Evolutionary conservation across 2,329 filamentous ascomycete species (phyloP), one percentile per base, ranked within the genome.

Genomic region (Verticillium nubilum): DNA sequence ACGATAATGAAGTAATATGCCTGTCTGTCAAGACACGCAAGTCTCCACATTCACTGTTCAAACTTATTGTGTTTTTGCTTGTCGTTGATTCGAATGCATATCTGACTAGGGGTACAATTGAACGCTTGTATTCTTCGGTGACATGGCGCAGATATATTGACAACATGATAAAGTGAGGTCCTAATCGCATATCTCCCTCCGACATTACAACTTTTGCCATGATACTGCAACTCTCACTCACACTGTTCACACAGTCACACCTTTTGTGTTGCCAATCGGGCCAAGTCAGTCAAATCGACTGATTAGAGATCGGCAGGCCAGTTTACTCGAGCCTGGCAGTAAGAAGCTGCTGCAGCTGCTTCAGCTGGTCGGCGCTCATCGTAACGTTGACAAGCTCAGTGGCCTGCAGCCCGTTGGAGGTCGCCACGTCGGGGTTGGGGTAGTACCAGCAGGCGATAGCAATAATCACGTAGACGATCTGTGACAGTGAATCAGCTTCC

Each of bases 361-460:
- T 63, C 2, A 73, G 63, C 10, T 64, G 67, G 1, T 72, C 70
- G 0, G 67, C 61, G 27, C 66, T 73, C 64, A 73, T 69, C 0
- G 67, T 70, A 10, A 72, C 63, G 17, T 73, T 68, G 17, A 72
- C 64, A 17, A 64, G 27, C 42, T 23, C 42, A 4, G 42, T 25
- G 1, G 61, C 65, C 37, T 69, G 61, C 3, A 73, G 1, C 0
- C 67, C 70, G 19, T 73, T 73, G 0, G 72, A 72, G 2, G 69
- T 73, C 1, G 72, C 72, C 0, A 73, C 71, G 15, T 73, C 72
- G 0, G 72, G 75, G 61, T 78, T 77, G 0, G 77, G 77, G 58
- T 79, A 79, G 52, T 74, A 79, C 70, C 73, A 79, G 31, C 73
- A 75, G 0, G 76, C 76, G 23, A 78, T 77, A 10, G 76, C 76